phyloP scores from a whole-genome alignment of 805 yeast species.

The Kockiozyma suomiensis region DNA sequence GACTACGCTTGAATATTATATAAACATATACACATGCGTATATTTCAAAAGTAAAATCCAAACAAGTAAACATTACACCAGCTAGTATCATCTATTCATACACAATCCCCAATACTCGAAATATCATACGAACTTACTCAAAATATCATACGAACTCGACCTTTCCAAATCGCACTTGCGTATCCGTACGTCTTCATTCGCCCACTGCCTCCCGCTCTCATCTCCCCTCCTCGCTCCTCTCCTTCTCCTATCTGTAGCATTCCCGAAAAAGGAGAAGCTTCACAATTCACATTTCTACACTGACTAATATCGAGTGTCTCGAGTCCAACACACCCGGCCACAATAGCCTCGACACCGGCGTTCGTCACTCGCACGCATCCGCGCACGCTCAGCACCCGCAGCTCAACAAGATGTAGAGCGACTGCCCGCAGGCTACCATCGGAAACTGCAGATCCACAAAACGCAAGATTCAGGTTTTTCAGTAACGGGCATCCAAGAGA shows the following conservation, averaged over 20 bases:
- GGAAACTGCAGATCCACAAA: conserved; percentile 80
- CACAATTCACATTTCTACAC: conserved; percentile 56
- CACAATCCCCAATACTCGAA: background rate
- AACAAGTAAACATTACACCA: too few relatives aligned
- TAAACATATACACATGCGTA: too few relatives aligned
- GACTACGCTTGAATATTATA: too few relatives aligned
- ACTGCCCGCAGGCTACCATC: conserved; percentile 67
- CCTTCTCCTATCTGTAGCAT: background rate
- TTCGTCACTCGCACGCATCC: conserved; percentile 79
- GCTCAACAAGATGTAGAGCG: conserved; percentile 54
- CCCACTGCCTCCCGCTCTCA: conserved; percentile 21
- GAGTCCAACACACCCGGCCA: conserved; percentile 59
- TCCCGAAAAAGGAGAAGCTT: conserved; percentile 3
- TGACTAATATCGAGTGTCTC: conserved; percentile 63
- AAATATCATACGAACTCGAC: conserved; percentile 8
- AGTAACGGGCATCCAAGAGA: conserved; percentile 66
- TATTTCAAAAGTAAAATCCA: too few relatives aligned
- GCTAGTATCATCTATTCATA: too few relatives aligned
- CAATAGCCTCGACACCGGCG: conserved; percentile 70
- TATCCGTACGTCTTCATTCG: conserved; percentile 18
- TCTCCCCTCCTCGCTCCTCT: background rate
- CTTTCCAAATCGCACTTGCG: conserved; percentile 18
- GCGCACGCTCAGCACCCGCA: conserved; percentile 55
- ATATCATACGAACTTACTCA: background rate
- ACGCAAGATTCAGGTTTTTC: conserved; percentile 59